Conservation (phyloP, 108 stramenopile genomes). For the Conticribra guillardii region DNA sequence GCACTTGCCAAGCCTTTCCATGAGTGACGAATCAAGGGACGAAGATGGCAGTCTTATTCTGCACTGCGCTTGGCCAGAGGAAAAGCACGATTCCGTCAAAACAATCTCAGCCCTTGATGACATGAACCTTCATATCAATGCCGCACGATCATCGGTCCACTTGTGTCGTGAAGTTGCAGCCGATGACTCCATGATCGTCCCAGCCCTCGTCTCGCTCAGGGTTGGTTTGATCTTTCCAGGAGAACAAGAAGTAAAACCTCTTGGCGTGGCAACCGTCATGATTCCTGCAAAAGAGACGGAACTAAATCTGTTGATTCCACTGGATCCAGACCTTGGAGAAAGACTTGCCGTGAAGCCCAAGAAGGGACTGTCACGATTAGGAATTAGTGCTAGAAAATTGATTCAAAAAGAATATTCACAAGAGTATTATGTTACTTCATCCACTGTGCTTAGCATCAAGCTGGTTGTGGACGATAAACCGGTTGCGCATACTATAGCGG, state of each 20-base stretch:
- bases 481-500: background rate
- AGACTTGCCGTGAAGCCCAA: background rate
- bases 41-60: background rate
- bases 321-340: background rate
- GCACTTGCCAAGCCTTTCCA: conserved; percentile 6
- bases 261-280: conserved; percentile 25
- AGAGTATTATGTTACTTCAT: conserved; percentile 10
- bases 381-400: background rate
- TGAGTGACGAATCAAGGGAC: conserved; percentile 7
- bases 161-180: background rate
- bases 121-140: no score
- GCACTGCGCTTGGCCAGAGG: conserved; percentile 7
- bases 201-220: conserved; percentile 13
- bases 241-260: conserved; percentile 7
- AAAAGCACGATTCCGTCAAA: no score
- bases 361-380: background rate
- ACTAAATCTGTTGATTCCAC: conserved; percentile 8
- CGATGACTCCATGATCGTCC: conserved; percentile 7
- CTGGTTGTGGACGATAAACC: conserved; percentile 10
- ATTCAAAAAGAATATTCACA: background rate
- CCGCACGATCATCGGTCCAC: background rate
- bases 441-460: conserved; percentile 24
- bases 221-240: conserved; percentile 21
- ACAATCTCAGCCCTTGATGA: no score
- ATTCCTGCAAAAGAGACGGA: conserved; percentile 10